Evolutionary conservation across 805 yeast genomes (phyloP).

Genomic region (Tetrapisispora iriomotensis): DNA sequence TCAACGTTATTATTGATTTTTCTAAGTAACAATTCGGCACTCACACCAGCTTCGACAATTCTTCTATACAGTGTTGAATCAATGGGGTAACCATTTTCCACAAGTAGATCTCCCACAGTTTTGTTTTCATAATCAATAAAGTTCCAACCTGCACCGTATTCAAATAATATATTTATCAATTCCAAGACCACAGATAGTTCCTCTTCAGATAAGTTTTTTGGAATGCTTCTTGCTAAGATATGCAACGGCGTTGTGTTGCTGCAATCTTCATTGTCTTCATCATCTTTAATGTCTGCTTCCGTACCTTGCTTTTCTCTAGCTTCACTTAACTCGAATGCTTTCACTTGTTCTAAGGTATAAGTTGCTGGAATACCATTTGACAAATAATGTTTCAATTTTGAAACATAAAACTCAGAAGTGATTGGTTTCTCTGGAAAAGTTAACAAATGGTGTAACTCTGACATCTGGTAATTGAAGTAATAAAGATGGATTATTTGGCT

Average conservation of each 20-base stretch:
- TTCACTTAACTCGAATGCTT: constrained; percentile 39
- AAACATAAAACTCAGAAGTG: constrained; percentile 32
- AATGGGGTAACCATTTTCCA: constrained; percentile 37
- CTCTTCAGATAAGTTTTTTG: constrained; percentile 24
- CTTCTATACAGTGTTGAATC: constrained; percentile 36
- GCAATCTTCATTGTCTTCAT: constrained; percentile 28
- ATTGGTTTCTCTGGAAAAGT: constrained; percentile 45
- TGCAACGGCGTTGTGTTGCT: constrained; percentile 77
- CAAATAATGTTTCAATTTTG: constrained; percentile 37
- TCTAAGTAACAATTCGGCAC: constrained; percentile 76
- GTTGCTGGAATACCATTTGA: constrained; percentile 71
- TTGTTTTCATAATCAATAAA: constrained; percentile 57
- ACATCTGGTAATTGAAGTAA: constrained; percentile 36
- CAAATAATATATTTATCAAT: constrained; percentile 58
- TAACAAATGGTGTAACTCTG: constrained; percentile 63
- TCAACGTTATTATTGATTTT: constrained; percentile 56
- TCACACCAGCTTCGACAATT: constrained; percentile 75
- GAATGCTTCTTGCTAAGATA: constrained; percentile 46
- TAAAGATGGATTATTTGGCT: neutral
- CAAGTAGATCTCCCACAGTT: constrained; percentile 78
- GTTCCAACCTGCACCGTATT: constrained; percentile 92
- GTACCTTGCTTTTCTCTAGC: constrained; percentile 5
- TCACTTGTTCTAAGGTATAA: constrained; percentile 69
- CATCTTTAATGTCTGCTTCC: constrained; percentile 10
- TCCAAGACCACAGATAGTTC: constrained; percentile 39